A percentile compares a stretch with the other conserved stretches of the same genome.
Conservation (phyloP, 768 basidiomycete species). For the Tricholoma terreum region DNA sequence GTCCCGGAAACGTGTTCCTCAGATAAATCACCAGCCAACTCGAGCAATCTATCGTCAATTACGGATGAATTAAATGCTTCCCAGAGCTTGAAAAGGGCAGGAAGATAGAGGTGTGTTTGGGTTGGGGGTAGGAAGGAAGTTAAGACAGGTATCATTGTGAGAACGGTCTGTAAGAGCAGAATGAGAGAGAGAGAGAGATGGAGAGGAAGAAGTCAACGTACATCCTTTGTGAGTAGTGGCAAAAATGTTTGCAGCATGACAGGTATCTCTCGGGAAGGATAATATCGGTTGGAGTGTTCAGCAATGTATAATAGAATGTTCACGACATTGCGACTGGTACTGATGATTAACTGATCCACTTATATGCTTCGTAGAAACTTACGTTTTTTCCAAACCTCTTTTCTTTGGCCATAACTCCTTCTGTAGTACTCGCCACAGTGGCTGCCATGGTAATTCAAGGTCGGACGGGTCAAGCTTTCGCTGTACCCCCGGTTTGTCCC, state of each 20-base stretch:
- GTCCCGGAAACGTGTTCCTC: constrained; percentile 68
- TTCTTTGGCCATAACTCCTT: constrained; percentile 76
- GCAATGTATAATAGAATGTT: constrained; percentile 75
- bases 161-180: constrained; percentile 44
- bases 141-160: constrained; percentile 72
- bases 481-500: constrained; percentile 59
- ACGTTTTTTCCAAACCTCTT: constrained; percentile 58
- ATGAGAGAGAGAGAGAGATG: neutral
- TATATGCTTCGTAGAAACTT: constrained; percentile 20
- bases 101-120: constrained; percentile 64
- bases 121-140: constrained; percentile 75
- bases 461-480: constrained; percentile 67
- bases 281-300: constrained; percentile 71
- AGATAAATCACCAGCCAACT: constrained; percentile 64
- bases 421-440: constrained; percentile 71
- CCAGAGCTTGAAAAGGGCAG: constrained; percentile 72
- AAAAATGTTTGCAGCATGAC: constrained; percentile 71
- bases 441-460: constrained; percentile 68
- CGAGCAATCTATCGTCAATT: constrained; percentile 72
- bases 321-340: constrained; percentile 55
- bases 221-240: constrained; percentile 68
- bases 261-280: constrained; percentile 58
- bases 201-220: constrained; percentile 31
- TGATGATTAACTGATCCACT: constrained; percentile 3
- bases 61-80: constrained; percentile 73